Conservation (phyloP, 768 basidiomycete genomes). For the Boletus subcaerulescens region DNA sequence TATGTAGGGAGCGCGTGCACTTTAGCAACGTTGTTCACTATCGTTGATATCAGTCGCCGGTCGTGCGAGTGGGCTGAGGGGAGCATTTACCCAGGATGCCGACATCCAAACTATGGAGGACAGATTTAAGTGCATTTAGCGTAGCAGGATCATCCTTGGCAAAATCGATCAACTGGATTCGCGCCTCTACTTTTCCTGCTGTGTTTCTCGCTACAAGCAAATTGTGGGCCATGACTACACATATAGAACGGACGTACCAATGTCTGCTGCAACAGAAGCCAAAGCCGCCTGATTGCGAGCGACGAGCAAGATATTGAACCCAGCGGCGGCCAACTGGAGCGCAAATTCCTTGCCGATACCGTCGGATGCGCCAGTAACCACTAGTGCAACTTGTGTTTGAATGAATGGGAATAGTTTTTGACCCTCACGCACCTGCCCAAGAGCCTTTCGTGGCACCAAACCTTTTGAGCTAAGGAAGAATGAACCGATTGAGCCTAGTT, state of each 20-base stretch:
- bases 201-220: constrained; percentile 35
- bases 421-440: constrained; percentile 62
- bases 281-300: constrained; percentile 70
- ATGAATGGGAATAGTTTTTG: not conserved
- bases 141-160: constrained; percentile 51
- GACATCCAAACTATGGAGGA: constrained; percentile 57
- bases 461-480: constrained; percentile 53
- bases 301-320: constrained; percentile 85
- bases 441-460: constrained; percentile 85
- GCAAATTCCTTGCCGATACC: constrained; percentile 96
- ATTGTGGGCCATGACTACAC: not conserved
- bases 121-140: constrained; percentile 50
- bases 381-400: constrained; percentile 28
- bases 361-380: constrained; percentile 93
- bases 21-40: constrained; percentile 96
- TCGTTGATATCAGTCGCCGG: not conserved
- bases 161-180: constrained; percentile 74
- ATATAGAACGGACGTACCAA: constrained; percentile 45
- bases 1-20: constrained; percentile 87
- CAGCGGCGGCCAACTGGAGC: constrained; percentile 78
- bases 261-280: constrained; percentile 62
- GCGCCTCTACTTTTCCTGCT: constrained; percentile 51
- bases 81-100: constrained; percentile 68
- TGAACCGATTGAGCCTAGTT: not conserved
- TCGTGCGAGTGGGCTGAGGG: not conserved